These are phyloP conservation scores for Aspergillus diversus DNA, from an alignment of 495 filamentous ascomycete species.

Conservation along the genomic window DNA sequence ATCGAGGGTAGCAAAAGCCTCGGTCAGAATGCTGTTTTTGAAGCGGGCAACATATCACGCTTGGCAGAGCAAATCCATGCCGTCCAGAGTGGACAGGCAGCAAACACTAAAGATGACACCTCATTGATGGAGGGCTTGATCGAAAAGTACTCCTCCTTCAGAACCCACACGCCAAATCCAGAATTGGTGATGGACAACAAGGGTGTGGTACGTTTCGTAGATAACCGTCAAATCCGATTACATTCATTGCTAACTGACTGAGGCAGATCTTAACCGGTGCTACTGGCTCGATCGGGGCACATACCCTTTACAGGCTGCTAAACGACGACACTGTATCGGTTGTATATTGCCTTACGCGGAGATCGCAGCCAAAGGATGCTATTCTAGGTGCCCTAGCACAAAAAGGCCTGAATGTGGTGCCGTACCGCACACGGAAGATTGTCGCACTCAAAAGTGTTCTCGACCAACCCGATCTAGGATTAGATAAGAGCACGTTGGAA, in stretches of 20 bases:
- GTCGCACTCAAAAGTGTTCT: slow-evolving; percentile 43
- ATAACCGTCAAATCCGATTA: neutral
- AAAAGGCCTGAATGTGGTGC: slow-evolving; percentile 34
- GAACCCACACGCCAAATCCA: slow-evolving; percentile 35
- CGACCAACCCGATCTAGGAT: slow-evolving; percentile 46
- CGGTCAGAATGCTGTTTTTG: slow-evolving; percentile 55
- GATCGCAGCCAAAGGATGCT: slow-evolving; percentile 30
- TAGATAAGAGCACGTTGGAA: slow-evolving; percentile 36
- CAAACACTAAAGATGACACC: slow-evolving; percentile 32
- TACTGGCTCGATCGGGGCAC: slow-evolving; percentile 61
- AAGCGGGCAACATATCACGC: slow-evolving; percentile 48
- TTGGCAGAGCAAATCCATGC: slow-evolving; percentile 51
- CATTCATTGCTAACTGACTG: slow-evolving; percentile 12
- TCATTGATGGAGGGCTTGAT: slow-evolving; percentile 49
- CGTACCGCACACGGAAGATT: slow-evolving; percentile 39
- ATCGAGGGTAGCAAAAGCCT: slow-evolving; percentile 35
- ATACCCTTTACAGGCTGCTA: slow-evolving; percentile 53
- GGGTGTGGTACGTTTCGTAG: slow-evolving; percentile 39
- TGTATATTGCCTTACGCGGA: slow-evolving; percentile 59
- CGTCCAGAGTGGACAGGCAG: slow-evolving; percentile 38
- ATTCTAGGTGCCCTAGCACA: slow-evolving; percentile 36
- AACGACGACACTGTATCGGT: slow-evolving; percentile 43
- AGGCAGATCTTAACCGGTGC: slow-evolving; percentile 60
- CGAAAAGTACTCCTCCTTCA: slow-evolving; percentile 52
- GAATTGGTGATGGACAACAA: slow-evolving; percentile 28